Evolutionary conservation across 2,329 filamentous ascomycete species (phyloP), one percentile per base, ranked within the genome.

Genomic region (Huntiella bhutanensis): DNA sequence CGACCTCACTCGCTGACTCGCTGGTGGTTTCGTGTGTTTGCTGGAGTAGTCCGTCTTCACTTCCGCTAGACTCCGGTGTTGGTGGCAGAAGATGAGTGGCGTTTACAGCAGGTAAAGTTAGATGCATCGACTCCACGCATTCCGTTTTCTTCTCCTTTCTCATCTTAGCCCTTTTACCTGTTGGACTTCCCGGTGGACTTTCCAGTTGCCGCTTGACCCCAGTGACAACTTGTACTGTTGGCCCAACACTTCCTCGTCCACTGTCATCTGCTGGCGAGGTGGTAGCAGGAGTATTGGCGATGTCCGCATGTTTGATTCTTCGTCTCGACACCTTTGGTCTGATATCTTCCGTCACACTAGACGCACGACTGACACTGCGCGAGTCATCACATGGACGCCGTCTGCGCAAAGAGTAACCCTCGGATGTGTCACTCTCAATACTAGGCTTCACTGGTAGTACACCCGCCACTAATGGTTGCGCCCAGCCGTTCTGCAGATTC

Each of bases 401-500:
- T 19, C 67, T 63, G 4, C 75, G 68, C n/a, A 79, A 58, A 3
- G 69, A 70, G 52, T 79, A 79, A 1, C 64, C 66, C 37, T 69
- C 67, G 0, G 56, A 48, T 5, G 67, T 64, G 38, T 70, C 11
- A 8, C 43, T 66, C 54, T 80, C 73, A 19, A 80, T 68, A 54
- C 67, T 71, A 51, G 58, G 64, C 54, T 62, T 65, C n/a, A 43
- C n/a, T 7, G 39, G 39, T 12, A 16, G 10, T 17, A 72, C 61
- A 1, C 45, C 44, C 13, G 62, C 62, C 2, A 64, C 58, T 3
- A 67, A 66, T 11, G 64, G 64, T 0, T 66, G 71, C 34, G 75
- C 71, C 92, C 92, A 98, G 1, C 91, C 91, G 58, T 95, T 96
- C 45, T 71, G 69, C 48, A 74, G 64, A 3, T 69, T 65, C 16